Evolutionary conservation across 1,284 basidiomycete genomes (phyloP).

Genomic region (Pseudozyma tsukubaensis): DNA sequence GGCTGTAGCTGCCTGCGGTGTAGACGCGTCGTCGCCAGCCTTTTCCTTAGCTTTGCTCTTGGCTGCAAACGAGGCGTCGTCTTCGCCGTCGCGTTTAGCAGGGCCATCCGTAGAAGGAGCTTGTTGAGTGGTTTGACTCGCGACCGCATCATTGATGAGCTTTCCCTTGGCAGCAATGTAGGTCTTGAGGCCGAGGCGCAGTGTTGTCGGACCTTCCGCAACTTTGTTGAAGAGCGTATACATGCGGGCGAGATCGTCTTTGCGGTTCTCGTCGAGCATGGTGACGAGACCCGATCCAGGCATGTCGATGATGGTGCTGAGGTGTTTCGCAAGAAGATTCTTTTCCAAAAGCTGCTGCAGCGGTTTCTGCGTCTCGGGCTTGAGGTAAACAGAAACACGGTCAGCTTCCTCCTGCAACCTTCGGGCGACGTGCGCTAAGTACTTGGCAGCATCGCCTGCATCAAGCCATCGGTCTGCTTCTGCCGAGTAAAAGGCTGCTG

Average conservation of each 20-base stretch:
- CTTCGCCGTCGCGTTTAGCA: slow-evolving; percentile 4
- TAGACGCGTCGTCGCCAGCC: slow-evolving; percentile 32
- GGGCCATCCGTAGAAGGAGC: slow-evolving; percentile 24
- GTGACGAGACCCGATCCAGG: slow-evolving; percentile 84
- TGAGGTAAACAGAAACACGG: slow-evolving; percentile 89
- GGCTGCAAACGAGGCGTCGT: slow-evolving; percentile 5
- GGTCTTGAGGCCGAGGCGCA: slow-evolving; percentile 80
- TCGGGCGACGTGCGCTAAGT: slow-evolving; percentile 83
- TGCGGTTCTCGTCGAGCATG: slow-evolving; percentile 86
- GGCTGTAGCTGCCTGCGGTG: slow-evolving; percentile 72
- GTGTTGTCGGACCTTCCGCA: slow-evolving; percentile 73
- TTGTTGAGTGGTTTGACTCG: slow-evolving; percentile 18
- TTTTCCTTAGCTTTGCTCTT: slow-evolving; percentile 27
- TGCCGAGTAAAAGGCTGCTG: slow-evolving; percentile 80
- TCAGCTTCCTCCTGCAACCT: slow-evolving; percentile 87
- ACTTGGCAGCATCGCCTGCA: slow-evolving; percentile 83
- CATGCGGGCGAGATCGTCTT: slow-evolving; percentile 82
- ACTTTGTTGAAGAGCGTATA: slow-evolving; percentile 83
- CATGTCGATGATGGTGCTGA: slow-evolving; percentile 81
- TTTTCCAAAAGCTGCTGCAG: slow-evolving; percentile 82
- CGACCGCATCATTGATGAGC: slow-evolving; percentile 78
- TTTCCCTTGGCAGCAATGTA: slow-evolving; percentile 83
- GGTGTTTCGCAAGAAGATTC: slow-evolving; percentile 81
- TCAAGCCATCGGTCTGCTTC: slow-evolving; percentile 82
- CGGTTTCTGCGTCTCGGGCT: slow-evolving; percentile 78